Conservation (phyloP, 2,329 filamentous ascomycete species). For the Cladosporium austrohemisphaericum region DNA sequence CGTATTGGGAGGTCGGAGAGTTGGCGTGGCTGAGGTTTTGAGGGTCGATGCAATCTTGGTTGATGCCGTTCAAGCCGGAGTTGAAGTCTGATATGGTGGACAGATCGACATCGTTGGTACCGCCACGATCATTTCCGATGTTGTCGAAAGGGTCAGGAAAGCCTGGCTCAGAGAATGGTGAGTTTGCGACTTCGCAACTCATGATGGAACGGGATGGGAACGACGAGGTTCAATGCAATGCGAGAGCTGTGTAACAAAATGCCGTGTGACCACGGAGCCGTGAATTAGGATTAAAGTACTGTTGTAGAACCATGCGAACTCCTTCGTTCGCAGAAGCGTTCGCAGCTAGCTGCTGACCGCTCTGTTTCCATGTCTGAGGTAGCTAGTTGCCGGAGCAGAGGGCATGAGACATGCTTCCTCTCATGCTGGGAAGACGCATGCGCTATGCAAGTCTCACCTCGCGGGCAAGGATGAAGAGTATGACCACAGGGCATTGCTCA, state of each 20-base stretch:
- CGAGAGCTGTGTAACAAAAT: constrained; percentile 4
- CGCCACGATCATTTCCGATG: constrained; percentile 17
- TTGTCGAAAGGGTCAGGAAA: constrained; percentile 6
- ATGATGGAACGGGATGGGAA: constrained; percentile 10
- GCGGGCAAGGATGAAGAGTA: background rate
- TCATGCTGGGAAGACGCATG: background rate
- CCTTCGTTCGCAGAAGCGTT: constrained; percentile 25
- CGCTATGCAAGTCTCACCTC: background rate
- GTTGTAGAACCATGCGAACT: constrained; percentile 20
- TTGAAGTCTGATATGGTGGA: constrained; percentile 23
- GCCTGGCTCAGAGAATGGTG: constrained; percentile 19
- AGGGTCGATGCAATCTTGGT: constrained; percentile 16
- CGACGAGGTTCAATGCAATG: background rate
- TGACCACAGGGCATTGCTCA: too few relatives aligned
- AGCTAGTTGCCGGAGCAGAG: background rate
- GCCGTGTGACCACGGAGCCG: constrained; percentile 21
- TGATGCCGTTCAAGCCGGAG: constrained; percentile 16
- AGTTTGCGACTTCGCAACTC: constrained; percentile 19
- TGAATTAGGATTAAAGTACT: constrained; percentile 1
- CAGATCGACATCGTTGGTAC: constrained; percentile 12
- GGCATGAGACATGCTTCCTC: constrained; percentile 6
- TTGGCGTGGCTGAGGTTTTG: constrained; percentile 6
- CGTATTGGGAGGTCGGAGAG: constrained; percentile 18
- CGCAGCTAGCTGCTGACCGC: constrained; percentile 14
- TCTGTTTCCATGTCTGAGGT: background rate